phyloP scores from a whole-genome alignment of 768 basidiomycete genomes.

The Leccinum subgranulosum region DNA sequence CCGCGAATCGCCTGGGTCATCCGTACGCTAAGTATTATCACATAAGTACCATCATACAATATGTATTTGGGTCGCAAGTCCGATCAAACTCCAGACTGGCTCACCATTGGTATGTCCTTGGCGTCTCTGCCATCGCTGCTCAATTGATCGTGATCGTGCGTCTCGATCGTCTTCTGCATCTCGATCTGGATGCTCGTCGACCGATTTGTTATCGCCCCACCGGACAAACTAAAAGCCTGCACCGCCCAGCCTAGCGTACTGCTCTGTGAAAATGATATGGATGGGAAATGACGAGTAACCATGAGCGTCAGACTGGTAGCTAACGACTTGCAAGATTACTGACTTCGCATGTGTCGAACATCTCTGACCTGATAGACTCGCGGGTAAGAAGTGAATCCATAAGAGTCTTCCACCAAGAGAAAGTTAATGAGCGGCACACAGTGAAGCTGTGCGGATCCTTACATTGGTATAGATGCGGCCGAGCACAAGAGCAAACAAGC shows the following conservation, averaged over 20 bases:
- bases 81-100: neutral
- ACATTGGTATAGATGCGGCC: neutral
- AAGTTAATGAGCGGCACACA: neutral
- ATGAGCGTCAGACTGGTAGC: neutral
- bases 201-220: neutral
- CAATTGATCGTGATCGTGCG: neutral
- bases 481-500: neutral
- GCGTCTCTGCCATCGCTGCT: neutral
- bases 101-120: neutral
- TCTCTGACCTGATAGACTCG: neutral
- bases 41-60: neutral
- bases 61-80: neutral
- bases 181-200: neutral
- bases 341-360: neutral
- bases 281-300: neutral
- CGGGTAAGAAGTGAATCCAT: conserved; percentile 11
- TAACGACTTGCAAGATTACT: neutral
- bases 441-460: neutral
- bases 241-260: neutral
- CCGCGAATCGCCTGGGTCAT: no score
- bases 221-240: neutral
- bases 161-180: neutral
- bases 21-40: neutral
- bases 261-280: neutral
- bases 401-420: conserved; percentile 3